Conservation (phyloP, 345 rosid species). For the Ceriops decandra region DNA sequence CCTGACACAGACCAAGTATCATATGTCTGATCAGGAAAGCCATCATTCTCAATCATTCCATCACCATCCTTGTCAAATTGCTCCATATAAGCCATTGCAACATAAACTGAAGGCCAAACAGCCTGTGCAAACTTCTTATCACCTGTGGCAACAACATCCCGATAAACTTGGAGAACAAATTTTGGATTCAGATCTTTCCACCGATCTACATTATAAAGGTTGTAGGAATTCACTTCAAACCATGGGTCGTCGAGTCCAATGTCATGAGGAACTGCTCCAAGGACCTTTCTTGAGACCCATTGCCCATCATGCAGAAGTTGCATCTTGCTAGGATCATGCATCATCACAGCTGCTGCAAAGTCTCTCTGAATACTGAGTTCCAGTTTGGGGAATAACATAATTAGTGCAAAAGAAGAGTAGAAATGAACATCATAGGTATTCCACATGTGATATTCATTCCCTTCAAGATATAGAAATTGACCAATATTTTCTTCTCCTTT, state of each 20-base stretch:
- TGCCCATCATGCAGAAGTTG: constrained; percentile 57
- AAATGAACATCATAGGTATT: constrained; percentile 95
- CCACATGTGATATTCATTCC: constrained; percentile 89
- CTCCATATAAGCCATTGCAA: constrained; percentile 87
- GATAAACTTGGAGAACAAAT: constrained; percentile 86
- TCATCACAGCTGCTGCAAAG: constrained; percentile 88
- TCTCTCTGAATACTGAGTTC: constrained; percentile 91
- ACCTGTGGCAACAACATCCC: constrained; percentile 85
- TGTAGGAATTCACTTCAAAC: constrained; percentile 84
- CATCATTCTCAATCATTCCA: constrained; percentile 94
- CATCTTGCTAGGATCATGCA: constrained; percentile 77
- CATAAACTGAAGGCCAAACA: constrained; percentile 90
- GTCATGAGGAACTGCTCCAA: constrained; percentile 96
- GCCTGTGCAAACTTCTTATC: constrained; percentile 72
- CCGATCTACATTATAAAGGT: constrained; percentile 56
- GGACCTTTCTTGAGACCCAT: constrained; percentile 67
- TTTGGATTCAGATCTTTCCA: constrained; percentile 98
- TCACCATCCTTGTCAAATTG: constrained; percentile 93
- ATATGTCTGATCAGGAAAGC: constrained; percentile 95
- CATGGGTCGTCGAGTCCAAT: constrained; percentile 79
- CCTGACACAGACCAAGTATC: constrained; percentile 95
- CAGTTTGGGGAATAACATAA: constrained; percentile 84
- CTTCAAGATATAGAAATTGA: constrained; percentile 90
- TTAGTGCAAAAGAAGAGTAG: constrained; percentile 78
- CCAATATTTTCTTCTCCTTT: constrained; percentile 95